These are phyloP conservation scores for Microbotryomycetes sp. DNA, from an alignment of 1,284 basidiomycete species.

Conservation along the genomic window DNA sequence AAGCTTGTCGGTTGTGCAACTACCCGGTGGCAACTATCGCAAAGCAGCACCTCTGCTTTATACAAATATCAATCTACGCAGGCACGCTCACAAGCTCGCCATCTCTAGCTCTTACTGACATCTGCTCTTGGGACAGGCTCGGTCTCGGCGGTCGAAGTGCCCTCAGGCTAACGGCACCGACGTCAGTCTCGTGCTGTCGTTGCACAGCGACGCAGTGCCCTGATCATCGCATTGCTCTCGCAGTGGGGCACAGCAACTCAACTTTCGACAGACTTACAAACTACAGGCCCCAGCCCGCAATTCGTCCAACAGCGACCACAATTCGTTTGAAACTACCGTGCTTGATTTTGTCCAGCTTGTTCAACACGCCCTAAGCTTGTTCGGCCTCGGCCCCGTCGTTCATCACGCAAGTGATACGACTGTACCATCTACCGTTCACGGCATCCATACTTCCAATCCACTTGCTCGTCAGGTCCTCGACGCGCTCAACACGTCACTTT, in stretches of 20 bases:
- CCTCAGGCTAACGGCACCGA: conserved; percentile 2
- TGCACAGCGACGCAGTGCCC: too few species aligned
- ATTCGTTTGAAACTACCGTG: background rate
- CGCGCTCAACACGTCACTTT: background rate
- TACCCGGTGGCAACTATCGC: conserved; percentile 3
- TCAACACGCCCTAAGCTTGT: conserved; percentile 10
- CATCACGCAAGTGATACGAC: background rate
- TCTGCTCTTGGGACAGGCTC: conserved; percentile 5
- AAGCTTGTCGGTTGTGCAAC: conserved; percentile 6
- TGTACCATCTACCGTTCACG: background rate
- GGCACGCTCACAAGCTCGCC: background rate
- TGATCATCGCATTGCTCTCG: too few species aligned
- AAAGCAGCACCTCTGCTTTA: background rate
- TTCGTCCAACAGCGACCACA: background rate
- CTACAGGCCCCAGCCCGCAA: background rate
- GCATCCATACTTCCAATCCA: background rate
- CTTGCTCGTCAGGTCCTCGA: background rate
- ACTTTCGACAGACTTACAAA: conserved; percentile 7
- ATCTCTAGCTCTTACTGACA: too few species aligned
- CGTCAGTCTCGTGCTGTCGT: too few species aligned
- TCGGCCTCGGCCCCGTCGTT: conserved; percentile 3
- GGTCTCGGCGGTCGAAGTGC: conserved; percentile 5
- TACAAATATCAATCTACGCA: conserved; percentile 8
- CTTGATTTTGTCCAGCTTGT: conserved; percentile 4
- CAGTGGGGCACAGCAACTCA: conserved; percentile 7